Conservation (phyloP, 805 yeast species). For the Saccharomycopsis olivae region DNA sequence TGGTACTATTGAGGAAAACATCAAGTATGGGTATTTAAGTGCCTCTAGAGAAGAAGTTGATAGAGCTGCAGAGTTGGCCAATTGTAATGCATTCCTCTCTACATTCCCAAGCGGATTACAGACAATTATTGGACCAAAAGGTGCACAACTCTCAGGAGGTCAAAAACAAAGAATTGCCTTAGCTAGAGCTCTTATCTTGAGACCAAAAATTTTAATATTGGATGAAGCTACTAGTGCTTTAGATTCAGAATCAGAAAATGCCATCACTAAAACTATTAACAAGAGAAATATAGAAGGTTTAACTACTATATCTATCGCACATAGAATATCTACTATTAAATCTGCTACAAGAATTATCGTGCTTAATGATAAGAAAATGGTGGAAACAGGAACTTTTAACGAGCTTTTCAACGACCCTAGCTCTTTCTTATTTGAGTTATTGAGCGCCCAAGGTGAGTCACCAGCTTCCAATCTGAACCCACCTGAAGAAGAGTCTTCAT, state of each 20-base stretch:
- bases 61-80: slow-evolving; percentile 58
- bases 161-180: slow-evolving; percentile 89
- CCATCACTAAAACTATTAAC: slow-evolving; percentile 64
- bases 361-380: slow-evolving; percentile 60
- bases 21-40: slow-evolving; percentile 60
- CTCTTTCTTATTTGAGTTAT: slow-evolving; percentile 27
- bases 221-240: slow-evolving; percentile 95
- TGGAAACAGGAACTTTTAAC: slow-evolving; percentile 55
- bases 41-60: slow-evolving; percentile 50
- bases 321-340: slow-evolving; percentile 77
- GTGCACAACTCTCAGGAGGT: slow-evolving; percentile 87
- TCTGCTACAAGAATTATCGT: slow-evolving; percentile 77
- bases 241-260: slow-evolving; percentile 79
- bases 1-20: slow-evolving; percentile 77
- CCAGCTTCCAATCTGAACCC: background rate
- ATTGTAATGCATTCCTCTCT: slow-evolving; percentile 56
- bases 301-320: slow-evolving; percentile 86
- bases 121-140: slow-evolving; percentile 78
- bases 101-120: slow-evolving; percentile 76
- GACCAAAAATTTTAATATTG: slow-evolving; percentile 70
- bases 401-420: slow-evolving; percentile 34
- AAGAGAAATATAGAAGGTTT: slow-evolving; percentile 43
- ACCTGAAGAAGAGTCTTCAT: background rate
- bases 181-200: slow-evolving; percentile 73
- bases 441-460: slow-evolving; percentile 20